Conservation (phyloP, 495 filamentous ascomycete genomes). For the Tuber borchii region DNA sequence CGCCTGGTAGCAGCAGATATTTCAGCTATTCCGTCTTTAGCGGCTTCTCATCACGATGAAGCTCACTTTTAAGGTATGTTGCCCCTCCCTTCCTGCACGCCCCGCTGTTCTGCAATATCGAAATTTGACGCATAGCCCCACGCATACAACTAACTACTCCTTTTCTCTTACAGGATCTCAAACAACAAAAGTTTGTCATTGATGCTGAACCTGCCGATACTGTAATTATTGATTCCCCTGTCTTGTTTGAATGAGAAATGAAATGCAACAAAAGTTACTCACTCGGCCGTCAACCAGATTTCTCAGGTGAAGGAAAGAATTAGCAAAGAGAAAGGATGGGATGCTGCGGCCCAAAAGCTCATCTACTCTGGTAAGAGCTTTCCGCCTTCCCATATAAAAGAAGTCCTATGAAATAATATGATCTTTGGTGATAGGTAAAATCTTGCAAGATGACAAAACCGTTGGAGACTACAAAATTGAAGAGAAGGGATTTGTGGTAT, state of each 20-base stretch:
- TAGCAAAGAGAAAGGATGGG: constrained; percentile 73
- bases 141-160: constrained; percentile 40
- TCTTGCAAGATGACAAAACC: constrained; percentile 92
- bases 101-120: constrained; percentile 3
- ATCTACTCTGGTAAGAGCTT: constrained; percentile 79
- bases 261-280: constrained; percentile 7
- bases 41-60: constrained; percentile 52
- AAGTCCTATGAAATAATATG: background rate
- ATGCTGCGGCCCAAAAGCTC: constrained; percentile 77
- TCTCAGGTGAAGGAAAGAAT: constrained; percentile 86
- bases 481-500: constrained; percentile 98
- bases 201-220: constrained; percentile 89
- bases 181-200: constrained; percentile 94
- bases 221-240: constrained; percentile 52
- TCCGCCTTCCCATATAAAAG: constrained; percentile 4
- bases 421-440: constrained; percentile 63
- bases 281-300: constrained; percentile 53
- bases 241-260: constrained; percentile 4
- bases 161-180: constrained; percentile 64
- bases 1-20: constrained; percentile 17
- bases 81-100: constrained; percentile 29
- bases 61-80: constrained; percentile 71
- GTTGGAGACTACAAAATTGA: constrained; percentile 95
- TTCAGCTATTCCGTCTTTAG: constrained; percentile 20
- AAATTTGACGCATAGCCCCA: constrained; percentile 29